These are phyloP conservation scores for Boletus sp. DNA, from an alignment of 768 basidiomycete species.

Conservation along the genomic window DNA sequence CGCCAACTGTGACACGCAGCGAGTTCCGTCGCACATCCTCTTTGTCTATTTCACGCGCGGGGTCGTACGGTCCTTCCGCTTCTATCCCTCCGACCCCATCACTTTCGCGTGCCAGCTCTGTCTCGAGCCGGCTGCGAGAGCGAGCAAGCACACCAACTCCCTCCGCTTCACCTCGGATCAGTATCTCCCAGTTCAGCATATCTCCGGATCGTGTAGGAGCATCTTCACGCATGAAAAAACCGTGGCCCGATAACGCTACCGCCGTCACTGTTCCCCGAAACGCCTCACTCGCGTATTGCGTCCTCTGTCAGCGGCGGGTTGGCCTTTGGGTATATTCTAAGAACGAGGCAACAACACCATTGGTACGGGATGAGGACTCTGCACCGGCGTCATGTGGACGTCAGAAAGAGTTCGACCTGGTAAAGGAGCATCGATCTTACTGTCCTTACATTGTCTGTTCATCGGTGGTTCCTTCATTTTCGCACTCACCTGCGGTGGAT, in stretches of 20 bases:
- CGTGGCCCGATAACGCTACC: not conserved
- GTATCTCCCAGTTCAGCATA: slow-evolving; percentile 13
- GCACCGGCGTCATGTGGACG: slow-evolving; percentile 21
- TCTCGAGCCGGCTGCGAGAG: slow-evolving; percentile 21
- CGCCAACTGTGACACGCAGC: slow-evolving; percentile 24
- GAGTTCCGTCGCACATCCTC: slow-evolving; percentile 15
- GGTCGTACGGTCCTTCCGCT: slow-evolving; percentile 28
- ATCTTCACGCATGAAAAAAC: slow-evolving; percentile 7
- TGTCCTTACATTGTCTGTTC: slow-evolving; percentile 81
- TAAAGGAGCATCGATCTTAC: slow-evolving; percentile 81
- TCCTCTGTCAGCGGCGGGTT: slow-evolving; percentile 72
- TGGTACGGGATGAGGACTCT: slow-evolving; percentile 10
- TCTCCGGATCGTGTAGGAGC: slow-evolving; percentile 15
- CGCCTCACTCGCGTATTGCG: slow-evolving; percentile 57
- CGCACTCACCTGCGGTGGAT: slow-evolving; percentile 23
- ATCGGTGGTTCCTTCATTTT: slow-evolving; percentile 57
- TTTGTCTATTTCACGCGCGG: slow-evolving; percentile 23
- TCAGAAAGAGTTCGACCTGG: slow-evolving; percentile 60
- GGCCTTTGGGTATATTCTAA: slow-evolving; percentile 72
- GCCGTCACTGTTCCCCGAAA: slow-evolving; percentile 30
- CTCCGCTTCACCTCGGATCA: slow-evolving; percentile 19
- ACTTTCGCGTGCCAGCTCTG: slow-evolving; percentile 32
- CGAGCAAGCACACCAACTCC: slow-evolving; percentile 22
- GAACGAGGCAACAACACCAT: slow-evolving; percentile 7
- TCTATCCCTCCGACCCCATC: slow-evolving; percentile 32